These are phyloP conservation scores for Xylariaceae sp. DNA, from an alignment of 2,329 filamentous ascomycete genomes.

Conservation along the genomic window DNA sequence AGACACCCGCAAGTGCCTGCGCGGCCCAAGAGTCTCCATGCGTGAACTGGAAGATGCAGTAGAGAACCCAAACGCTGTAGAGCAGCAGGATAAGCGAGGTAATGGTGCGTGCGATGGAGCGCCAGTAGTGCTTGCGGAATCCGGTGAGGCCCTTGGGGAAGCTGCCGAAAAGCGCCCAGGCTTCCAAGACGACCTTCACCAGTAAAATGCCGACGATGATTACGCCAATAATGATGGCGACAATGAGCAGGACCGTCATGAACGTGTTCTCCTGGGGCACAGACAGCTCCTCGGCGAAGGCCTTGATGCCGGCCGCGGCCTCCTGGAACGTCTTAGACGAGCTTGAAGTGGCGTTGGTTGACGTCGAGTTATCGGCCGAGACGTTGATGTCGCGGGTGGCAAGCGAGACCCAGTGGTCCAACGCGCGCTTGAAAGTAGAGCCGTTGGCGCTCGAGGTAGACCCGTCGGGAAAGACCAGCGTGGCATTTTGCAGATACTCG, in stretches of 20 bases:
- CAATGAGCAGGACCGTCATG: slow-evolving; percentile 87
- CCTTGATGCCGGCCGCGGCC: slow-evolving; percentile 68
- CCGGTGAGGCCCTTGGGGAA: slow-evolving; percentile 73
- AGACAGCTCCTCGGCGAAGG: slow-evolving; percentile 72
- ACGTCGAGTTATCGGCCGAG: slow-evolving; percentile 31
- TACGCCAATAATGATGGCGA: slow-evolving; percentile 75
- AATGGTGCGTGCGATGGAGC: slow-evolving; percentile 78
- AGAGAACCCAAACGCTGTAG: slow-evolving; percentile 92
- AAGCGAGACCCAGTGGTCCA: slow-evolving; percentile 41
- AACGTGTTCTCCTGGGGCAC: slow-evolving; percentile 89
- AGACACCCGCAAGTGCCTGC: slow-evolving; percentile 74
- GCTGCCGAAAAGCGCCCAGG: slow-evolving; percentile 81
- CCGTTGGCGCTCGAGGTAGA: slow-evolving; percentile 36
- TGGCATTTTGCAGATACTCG: slow-evolving; percentile 64
- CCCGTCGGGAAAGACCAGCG: slow-evolving; percentile 61
- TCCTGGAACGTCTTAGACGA: slow-evolving; percentile 30
- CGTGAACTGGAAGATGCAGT: slow-evolving; percentile 94
- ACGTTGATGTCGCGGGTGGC: slow-evolving; percentile 45
- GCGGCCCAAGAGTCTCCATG: slow-evolving; percentile 91
- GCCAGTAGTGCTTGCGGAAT: slow-evolving; percentile 97
- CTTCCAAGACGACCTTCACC: slow-evolving; percentile 83
- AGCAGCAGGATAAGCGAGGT: slow-evolving; percentile 84
- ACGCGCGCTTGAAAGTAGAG: slow-evolving; percentile 46
- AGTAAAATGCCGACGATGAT: slow-evolving; percentile 83
- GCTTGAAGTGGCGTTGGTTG: slow-evolving; percentile 17